phyloP scores from a whole-genome alignment of 2,329 filamentous ascomycete genomes.

The Aspergillus brunneoviolaceus region DNA sequence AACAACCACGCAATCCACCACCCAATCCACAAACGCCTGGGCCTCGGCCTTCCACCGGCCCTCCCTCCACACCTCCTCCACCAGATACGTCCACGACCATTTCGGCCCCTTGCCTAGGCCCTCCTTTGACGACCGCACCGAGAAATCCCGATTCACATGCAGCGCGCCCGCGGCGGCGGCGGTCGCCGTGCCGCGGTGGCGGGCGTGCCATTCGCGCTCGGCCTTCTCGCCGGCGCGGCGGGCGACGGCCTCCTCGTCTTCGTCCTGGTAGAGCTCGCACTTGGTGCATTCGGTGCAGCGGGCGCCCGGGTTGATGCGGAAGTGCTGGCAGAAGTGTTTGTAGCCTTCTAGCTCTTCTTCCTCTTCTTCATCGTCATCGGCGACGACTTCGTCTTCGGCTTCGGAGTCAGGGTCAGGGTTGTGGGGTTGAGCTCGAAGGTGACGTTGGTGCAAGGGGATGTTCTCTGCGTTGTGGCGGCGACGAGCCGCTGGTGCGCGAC shows the following conservation, averaged over 20 bases:
- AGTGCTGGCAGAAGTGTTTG: slow-evolving; percentile 93
- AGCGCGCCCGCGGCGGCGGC: slow-evolving; percentile 17
- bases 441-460: neutral
- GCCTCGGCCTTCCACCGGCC: slow-evolving; percentile 44
- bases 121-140: slow-evolving; percentile 3
- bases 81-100: slow-evolving; percentile 35
- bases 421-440: slow-evolving; percentile 46
- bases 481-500: slow-evolving; percentile 10
- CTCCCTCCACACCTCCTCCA: slow-evolving; percentile 39
- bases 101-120: slow-evolving; percentile 7
- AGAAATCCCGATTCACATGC: slow-evolving; percentile 32
- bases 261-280: slow-evolving; percentile 71
- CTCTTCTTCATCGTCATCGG: slow-evolving; percentile 23
- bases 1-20: slow-evolving; percentile 42
- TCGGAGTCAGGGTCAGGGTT: slow-evolving; percentile 22
- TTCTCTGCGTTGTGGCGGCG: slow-evolving; percentile 21
- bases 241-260: slow-evolving; percentile 70
- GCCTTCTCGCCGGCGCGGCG: slow-evolving; percentile 68
- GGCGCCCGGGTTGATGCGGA: slow-evolving; percentile 74
- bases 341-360: slow-evolving; percentile 68
- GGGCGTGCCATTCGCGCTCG: slow-evolving; percentile 68
- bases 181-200: slow-evolving; percentile 51
- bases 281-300: slow-evolving; percentile 75
- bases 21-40: slow-evolving; percentile 41
- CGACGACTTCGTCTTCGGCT: slow-evolving; percentile 5